A percentile compares a stretch with the other conserved stretches of the same genome.
These are phyloP conservation scores for Phylloporus sp. DNA, from an alignment of 1,284 basidiomycete genomes.

Conservation along the genomic window DNA sequence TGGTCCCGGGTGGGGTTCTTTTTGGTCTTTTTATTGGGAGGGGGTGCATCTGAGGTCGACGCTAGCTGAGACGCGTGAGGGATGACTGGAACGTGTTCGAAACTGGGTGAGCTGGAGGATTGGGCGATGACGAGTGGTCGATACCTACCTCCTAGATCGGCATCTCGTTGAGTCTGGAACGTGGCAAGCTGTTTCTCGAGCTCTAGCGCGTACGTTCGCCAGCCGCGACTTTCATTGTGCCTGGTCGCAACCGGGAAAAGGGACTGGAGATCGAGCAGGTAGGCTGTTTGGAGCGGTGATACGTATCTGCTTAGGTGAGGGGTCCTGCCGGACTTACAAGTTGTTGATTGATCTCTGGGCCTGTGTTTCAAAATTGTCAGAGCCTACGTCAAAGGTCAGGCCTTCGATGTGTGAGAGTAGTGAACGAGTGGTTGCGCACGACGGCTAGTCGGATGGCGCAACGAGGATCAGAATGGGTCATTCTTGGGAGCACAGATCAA, in stretches of 20 bases:
- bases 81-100: too few relatives aligned
- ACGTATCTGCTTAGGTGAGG: not conserved
- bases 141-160: conserved; percentile 27
- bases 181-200: conserved; percentile 31
- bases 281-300: conserved; percentile 25
- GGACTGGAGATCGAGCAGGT: conserved; percentile 35
- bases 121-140: not conserved
- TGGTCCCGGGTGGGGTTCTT: conserved; percentile 22
- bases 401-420: too few relatives aligned
- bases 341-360: conserved; percentile 24
- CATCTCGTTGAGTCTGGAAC: conserved; percentile 25
- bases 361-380: conserved; percentile 32
- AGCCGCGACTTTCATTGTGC: conserved; percentile 11
- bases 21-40: conserved; percentile 35
- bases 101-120: too few relatives aligned
- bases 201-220: conserved; percentile 33
- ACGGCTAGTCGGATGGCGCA: conserved; percentile 28
- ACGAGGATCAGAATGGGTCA: conserved; percentile 20
- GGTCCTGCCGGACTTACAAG: conserved; percentile 23
- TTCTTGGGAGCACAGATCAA: too few relatives aligned
- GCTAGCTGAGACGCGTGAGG: conserved; percentile 14
- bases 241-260: conserved; percentile 20
- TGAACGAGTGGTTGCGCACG: conserved; percentile 27
- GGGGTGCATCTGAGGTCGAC: conserved; percentile 19
- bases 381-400: conserved; percentile 21